Evolutionary conservation across 208 protist genomes (phyloP), one percentile per base, ranked within the genome.

Genomic region (Wallacemonas sp.): DNA sequence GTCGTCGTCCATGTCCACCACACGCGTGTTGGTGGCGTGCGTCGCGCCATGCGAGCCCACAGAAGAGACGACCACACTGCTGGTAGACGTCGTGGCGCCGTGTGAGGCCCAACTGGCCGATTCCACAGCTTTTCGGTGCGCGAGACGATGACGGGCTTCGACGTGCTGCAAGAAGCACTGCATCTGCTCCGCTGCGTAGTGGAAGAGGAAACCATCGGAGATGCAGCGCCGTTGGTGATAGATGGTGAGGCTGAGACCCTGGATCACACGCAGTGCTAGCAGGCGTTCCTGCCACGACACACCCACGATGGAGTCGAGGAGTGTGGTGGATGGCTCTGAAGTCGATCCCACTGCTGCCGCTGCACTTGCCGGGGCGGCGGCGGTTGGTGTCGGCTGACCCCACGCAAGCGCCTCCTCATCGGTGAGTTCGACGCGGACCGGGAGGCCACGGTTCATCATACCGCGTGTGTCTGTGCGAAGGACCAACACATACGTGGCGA

Each of bases 221-320:
- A 89, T 79, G 61, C 67, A 80, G 41, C 81, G 74, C 17, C 87
- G 80, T 74, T 96, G 90, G 46, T 91, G 74, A 63, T 87, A 82
- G 30, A 90, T 66, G n/a, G 74, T 65, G 16, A 94, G 61, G 44
- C 80, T 86, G 26, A 93, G 63, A 3, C 90, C 90, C 48, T 96
- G 90, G n/a, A 93, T 74, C 26, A 92, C 67, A 23, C 90, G 87
- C 34, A 93, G 70, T 9, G 90, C 90, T 27, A 92, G 65, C 70
- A 92, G 86, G 71, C 93, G 87, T 71, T 96, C 85, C 67, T 76
- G 76, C 61, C 77, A 93, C n/a, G 85, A 88, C 27, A 96, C 84
- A 11, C 70, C 79, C 0, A 85, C 90, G 0, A 89, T 72, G 6
- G 34, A 46, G 1, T 73, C 64, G 24, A 74, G 57, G 14, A 88